phyloP scores from a whole-genome alignment of 345 rosid species.

The Eucalyptus rudis region DNA sequence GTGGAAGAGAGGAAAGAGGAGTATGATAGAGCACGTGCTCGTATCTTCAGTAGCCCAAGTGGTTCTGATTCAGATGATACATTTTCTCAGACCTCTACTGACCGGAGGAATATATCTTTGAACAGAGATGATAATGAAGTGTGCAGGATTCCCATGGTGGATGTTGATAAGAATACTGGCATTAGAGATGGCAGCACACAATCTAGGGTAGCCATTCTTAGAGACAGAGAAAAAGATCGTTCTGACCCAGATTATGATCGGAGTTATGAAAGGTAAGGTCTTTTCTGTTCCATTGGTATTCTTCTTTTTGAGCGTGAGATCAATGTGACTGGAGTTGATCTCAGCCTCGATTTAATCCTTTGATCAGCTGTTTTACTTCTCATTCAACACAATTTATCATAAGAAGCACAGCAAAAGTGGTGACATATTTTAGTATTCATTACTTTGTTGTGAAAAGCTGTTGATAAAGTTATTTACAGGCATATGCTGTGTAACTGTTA shows the following conservation, averaged over 20 bases:
- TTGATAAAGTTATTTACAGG: neutral
- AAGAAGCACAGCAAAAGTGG: neutral
- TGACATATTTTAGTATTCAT: neutral
- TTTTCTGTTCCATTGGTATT: neutral
- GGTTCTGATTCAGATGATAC: slow-evolving; percentile 53
- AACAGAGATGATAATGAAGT: slow-evolving; percentile 48
- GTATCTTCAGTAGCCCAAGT: slow-evolving; percentile 66
- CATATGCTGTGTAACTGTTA: neutral
- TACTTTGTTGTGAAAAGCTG: neutral
- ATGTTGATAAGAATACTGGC: slow-evolving; percentile 27
- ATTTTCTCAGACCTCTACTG: slow-evolving; percentile 17
- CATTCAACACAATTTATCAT: neutral
- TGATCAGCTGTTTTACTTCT: neutral
- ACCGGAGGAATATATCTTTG: slow-evolving; percentile 16
- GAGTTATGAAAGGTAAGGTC: slow-evolving; percentile 55
- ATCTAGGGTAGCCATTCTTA: slow-evolving; percentile 83
- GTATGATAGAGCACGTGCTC: slow-evolving; percentile 83
- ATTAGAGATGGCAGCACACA: slow-evolving; percentile 32
- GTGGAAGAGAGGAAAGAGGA: slow-evolving; percentile 95
- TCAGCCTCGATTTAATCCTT: neutral
- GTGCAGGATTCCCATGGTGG: slow-evolving; percentile 23
- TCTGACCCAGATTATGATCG: slow-evolving; percentile 95
- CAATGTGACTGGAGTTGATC: neutral
- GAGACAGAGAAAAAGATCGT: slow-evolving; percentile 87
- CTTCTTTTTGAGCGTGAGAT: neutral